Percentiles rank a stretch among this genome's conserved stretches.
Evolutionary conservation across 2,329 filamentous ascomycete species (phyloP).

Genomic region (Ceratocystiopsis minuta): DNA sequence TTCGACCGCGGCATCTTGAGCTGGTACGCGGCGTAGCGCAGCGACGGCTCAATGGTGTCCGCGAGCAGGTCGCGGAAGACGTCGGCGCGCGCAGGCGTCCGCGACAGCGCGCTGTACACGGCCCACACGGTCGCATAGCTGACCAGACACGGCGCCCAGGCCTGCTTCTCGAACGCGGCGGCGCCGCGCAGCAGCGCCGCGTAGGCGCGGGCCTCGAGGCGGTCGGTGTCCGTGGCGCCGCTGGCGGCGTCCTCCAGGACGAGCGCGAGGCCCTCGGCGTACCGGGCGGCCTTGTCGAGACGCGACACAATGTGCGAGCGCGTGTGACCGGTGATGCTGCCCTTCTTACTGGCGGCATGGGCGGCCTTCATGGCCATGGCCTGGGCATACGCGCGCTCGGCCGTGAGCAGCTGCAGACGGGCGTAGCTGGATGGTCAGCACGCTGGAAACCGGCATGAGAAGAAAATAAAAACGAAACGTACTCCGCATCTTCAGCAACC

Average conservation of each 20-base stretch:
- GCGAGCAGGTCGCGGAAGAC: slow-evolving; percentile 72
- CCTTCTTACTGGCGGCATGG: slow-evolving; percentile 62
- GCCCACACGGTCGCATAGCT: slow-evolving; percentile 62
- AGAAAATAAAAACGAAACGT: slow-evolving; percentile 17
- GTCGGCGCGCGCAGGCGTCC: slow-evolving; percentile 45
- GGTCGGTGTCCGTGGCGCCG: slow-evolving; percentile 48
- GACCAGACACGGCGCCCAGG: slow-evolving; percentile 62
- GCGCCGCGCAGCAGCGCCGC: slow-evolving; percentile 58
- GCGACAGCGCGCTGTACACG: slow-evolving; percentile 62
- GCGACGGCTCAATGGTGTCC: slow-evolving; percentile 77
- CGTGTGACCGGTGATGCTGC: slow-evolving; percentile 52
- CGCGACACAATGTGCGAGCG: slow-evolving; percentile 80
- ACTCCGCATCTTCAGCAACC: slow-evolving; percentile 60
- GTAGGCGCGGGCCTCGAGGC: slow-evolving; percentile 79
- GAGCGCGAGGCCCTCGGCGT: slow-evolving; percentile 48
- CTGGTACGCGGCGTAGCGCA: slow-evolving; percentile 89
- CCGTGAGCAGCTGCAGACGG: slow-evolving; percentile 62
- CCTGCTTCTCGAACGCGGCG: slow-evolving; percentile 70
- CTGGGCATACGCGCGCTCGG: slow-evolving; percentile 87
- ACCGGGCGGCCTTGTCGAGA: slow-evolving; percentile 58
- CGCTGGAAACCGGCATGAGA: no score
- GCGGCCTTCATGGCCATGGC: slow-evolving; percentile 85
- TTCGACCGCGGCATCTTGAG: slow-evolving; percentile 72
- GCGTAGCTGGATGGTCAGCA: slow-evolving; percentile 39
- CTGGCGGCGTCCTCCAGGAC: slow-evolving; percentile 48